Conservation (phyloP, 441 rosid genomes). For the Populus hybrid region DNA sequence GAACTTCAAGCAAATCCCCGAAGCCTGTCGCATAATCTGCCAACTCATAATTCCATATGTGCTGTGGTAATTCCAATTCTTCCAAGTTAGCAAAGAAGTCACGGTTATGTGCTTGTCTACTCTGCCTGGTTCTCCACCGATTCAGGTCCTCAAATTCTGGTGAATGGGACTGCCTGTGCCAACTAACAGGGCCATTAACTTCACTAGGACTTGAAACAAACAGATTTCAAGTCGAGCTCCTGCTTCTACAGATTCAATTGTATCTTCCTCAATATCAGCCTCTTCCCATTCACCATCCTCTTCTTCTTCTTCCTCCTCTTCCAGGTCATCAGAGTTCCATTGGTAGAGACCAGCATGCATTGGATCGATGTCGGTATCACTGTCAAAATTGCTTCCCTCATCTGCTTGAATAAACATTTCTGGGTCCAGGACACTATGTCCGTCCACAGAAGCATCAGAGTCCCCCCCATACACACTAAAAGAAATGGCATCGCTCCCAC, state of each 20-base stretch:
- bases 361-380: conserved; percentile 96
- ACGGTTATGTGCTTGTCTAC: conserved; percentile 35
- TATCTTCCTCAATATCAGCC: conserved; percentile 45
- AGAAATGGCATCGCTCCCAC: too few species aligned
- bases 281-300: conserved; percentile 64
- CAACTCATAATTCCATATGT: conserved; percentile 38
- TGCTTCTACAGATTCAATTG: conserved; percentile 29
- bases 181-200: conserved; percentile 36
- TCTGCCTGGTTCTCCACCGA: conserved; percentile 42
- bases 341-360: conserved; percentile 81
- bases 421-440: too few species aligned
- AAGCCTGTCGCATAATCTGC: conserved; percentile 62
- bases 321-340: conserved; percentile 66
- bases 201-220: conserved; percentile 47
- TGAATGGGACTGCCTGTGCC: conserved; percentile 29
- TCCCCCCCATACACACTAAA: too few species aligned
- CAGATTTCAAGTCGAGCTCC: conserved; percentile 30
- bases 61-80: conserved; percentile 38
- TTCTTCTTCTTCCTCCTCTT: conserved; percentile 57
- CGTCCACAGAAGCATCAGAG: too few species aligned
- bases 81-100: conserved; percentile 41
- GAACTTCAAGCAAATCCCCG: conserved; percentile 69
- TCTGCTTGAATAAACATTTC: too few species aligned
- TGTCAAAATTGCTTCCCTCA: too few species aligned
- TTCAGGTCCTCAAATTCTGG: conserved; percentile 37